Percentiles rank a stretch among this genome's conserved stretches.
Conservation (phyloP, 805 yeast genomes). For the Metschnikowia similis region DNA sequence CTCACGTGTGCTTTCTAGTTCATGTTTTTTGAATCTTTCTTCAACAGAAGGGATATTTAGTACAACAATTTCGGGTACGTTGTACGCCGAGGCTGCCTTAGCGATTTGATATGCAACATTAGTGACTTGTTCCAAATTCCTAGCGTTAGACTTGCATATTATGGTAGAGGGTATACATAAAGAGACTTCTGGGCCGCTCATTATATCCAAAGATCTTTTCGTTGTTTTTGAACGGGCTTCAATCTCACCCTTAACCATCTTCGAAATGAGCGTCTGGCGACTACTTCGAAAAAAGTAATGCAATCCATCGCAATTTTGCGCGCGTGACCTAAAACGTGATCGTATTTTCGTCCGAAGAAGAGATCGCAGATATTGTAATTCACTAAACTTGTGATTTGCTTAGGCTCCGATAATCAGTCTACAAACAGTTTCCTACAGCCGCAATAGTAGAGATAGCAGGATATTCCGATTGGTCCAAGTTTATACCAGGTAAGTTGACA, state of each 20-base stretch:
- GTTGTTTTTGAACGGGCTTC: constrained; percentile 20
- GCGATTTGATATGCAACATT: constrained; percentile 74
- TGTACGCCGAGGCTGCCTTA: constrained; percentile 62
- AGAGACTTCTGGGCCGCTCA: constrained; percentile 28
- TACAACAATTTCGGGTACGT: constrained; percentile 71
- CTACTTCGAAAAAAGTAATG: neutral
- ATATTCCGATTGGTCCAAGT: neutral
- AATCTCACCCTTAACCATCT: constrained; percentile 22
- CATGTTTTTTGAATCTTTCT: constrained; percentile 10
- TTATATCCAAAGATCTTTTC: constrained; percentile 28
- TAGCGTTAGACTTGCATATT: constrained; percentile 51
- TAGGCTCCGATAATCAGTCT: neutral
- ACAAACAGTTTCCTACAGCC: neutral
- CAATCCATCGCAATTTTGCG: neutral
- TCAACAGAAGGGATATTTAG: constrained; percentile 46
- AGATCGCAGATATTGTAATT: too few species aligned
- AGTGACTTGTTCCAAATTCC: constrained; percentile 69
- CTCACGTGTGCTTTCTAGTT: constrained; percentile 20
- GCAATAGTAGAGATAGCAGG: neutral
- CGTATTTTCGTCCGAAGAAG: too few species aligned
- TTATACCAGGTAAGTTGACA: neutral
- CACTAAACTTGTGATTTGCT: too few species aligned
- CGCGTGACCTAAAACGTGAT: neutral
- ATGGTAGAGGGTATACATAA: constrained; percentile 72
- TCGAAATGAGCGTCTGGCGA: neutral